Conservation (phyloP, 148 eudicot genomes). For the Selenicereus undatus region DNA sequence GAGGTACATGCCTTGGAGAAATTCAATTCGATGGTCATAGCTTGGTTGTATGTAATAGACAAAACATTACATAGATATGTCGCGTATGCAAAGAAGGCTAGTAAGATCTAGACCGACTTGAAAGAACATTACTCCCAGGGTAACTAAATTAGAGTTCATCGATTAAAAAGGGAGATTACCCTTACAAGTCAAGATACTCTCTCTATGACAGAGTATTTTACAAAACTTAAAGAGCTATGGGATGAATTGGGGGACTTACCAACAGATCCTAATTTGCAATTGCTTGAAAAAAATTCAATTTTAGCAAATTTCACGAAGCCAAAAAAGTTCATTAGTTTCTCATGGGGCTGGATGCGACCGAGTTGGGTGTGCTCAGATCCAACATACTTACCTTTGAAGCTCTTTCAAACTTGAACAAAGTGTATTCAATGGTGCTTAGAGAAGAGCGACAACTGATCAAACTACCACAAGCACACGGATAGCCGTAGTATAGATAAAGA, state of each 20-base stretch:
- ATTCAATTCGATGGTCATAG: slow-evolving; percentile 1
- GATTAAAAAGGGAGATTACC: background rate
- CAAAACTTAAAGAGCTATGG: background rate
- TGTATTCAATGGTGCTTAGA: too few relatives aligned
- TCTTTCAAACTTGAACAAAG: too few relatives aligned
- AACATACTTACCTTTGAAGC: background rate
- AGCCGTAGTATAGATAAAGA: too few relatives aligned
- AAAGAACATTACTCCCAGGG: background rate
- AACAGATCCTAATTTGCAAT: background rate
- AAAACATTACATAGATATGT: background rate
- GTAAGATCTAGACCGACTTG: background rate
- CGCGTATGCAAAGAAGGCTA: background rate
- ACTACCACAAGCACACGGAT: too few relatives aligned
- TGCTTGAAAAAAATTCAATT: background rate
- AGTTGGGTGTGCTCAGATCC: background rate
- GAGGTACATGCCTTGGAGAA: background rate
- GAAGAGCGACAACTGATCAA: too few relatives aligned
- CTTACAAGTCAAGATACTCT: background rate
- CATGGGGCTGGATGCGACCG: background rate
- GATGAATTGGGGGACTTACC: background rate
- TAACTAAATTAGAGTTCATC: slow-evolving; percentile 1
- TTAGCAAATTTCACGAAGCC: background rate
- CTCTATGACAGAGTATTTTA: background rate
- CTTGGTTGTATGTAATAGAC: too few relatives aligned
- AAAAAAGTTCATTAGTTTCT: slow-evolving; percentile 13